A percentile compares a stretch with the other conserved stretches of the same genome.
Conservation (phyloP, 2,329 filamentous ascomycete species). For the Aspergillus caelatus region DNA sequence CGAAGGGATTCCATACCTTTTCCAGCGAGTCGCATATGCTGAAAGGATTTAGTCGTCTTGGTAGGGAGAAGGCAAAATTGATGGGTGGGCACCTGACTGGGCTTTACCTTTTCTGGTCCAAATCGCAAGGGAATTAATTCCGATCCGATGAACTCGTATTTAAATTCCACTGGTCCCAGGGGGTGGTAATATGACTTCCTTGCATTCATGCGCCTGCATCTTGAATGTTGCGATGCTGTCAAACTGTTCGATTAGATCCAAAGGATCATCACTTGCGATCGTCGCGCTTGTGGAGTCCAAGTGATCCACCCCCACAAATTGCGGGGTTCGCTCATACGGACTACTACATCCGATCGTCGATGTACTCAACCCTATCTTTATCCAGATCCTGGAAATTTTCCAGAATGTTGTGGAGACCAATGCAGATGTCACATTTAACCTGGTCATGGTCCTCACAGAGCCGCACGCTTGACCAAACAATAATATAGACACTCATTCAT, state of each 20-base stretch:
- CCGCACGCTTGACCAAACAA: neutral
- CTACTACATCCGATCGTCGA: neutral
- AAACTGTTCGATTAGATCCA: neutral
- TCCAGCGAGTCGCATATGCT: constrained; percentile 1
- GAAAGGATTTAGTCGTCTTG: neutral
- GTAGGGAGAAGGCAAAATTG: neutral
- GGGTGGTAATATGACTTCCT: no score
- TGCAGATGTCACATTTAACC: neutral
- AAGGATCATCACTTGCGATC: neutral
- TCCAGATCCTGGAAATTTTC: neutral
- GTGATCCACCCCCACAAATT: neutral
- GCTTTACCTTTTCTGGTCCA: neutral
- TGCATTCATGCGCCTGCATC: no score
- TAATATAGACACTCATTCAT: neutral
- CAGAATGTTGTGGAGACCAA: constrained; percentile 7
- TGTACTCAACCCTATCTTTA: neutral
- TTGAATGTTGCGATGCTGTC: no score
- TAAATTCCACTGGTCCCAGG: neutral
- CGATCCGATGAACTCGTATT: neutral
- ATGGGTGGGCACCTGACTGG: neutral
- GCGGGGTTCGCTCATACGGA: neutral
- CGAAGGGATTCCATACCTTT: neutral
- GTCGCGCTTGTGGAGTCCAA: neutral
- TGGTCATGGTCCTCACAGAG: neutral
- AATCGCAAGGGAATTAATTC: neutral